phyloP scores from a whole-genome alignment of 148 eudicot species.

The Chenopodium berlandieri region DNA sequence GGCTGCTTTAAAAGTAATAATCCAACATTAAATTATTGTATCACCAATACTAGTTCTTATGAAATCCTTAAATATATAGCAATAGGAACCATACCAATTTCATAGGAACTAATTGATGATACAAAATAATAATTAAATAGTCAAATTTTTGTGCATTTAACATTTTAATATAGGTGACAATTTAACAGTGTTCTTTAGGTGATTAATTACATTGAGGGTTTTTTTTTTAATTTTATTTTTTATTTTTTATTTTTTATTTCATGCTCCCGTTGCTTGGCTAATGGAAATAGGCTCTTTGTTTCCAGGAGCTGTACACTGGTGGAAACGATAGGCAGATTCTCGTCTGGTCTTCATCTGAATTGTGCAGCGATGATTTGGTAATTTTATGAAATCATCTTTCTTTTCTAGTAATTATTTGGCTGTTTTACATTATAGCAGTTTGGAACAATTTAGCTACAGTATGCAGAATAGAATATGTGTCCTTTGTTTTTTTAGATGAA shows the following conservation, averaged over 20 bases:
- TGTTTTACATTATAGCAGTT: background rate
- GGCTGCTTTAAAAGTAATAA: background rate
- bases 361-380: conserved; percentile 56
- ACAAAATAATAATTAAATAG: no score
- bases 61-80: background rate
- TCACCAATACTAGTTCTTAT: background rate
- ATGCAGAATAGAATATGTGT: no score
- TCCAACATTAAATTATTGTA: background rate
- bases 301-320: conserved; percentile 86
- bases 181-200: background rate
- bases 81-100: no score
- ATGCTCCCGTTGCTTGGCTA: no score
- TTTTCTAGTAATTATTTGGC: background rate
- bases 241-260: no score
- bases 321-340: conserved; percentile 90
- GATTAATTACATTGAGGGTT: no score
- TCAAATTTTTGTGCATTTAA: background rate
- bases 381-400: background rate
- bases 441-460: no score
- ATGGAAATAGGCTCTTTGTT: no score
- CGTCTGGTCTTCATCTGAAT: conserved; percentile 79
- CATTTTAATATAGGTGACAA: background rate
- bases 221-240: no score
- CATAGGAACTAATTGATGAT: no score
- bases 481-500: no score